Evolutionary conservation across 768 basidiomycete species (phyloP), one percentile per base, ranked within the genome.

Genomic region (Lentinula lateritia): DNA sequence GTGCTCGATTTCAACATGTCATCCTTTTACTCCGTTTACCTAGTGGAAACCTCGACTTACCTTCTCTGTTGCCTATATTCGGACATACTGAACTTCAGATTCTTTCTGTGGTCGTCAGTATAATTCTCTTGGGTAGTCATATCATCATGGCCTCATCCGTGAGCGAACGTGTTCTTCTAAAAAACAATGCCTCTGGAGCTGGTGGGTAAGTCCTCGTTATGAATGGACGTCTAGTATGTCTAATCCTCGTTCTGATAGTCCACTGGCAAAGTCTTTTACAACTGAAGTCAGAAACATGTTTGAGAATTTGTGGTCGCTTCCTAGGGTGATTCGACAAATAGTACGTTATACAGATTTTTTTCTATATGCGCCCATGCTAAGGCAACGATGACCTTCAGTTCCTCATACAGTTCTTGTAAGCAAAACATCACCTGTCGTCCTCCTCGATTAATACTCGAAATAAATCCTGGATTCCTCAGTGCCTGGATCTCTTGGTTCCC

Each of bases 401-500:
- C 65, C 73, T 89, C 34, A 85, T 91, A 18, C 89, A 92, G 73
- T 90, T 91, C 72, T 91, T 92, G 88, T 92, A 69, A 67, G 86
- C 73, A 32, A n/a, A 20, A 6, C 23, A 42, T 39, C 38, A 2
- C 50, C 56, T 56, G 20, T 15, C 20, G 4, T 5, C 52, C 42
- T 53, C 50, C 9, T 43, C 18, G 28, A 28, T 28, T 28, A 4
- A 28, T 28, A 28, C 28, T 28, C 28, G 28, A 28, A 28, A 28
- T 28, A 28, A 28, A 28, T 28, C 28, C 28, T 3, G 28, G 28
- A 28, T 28, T 28, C 28, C 28, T 28, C 32, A 93, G 92, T 63
- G 82, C 86, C 12, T 95, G 87, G 87, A 79, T 95, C 62, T 90
- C 85, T 7, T 98, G 96, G 96, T 97, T 96, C 68, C 95, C 95